Base-by-base conservation (phyloP, 139 green algal genomes). In the Chlamydomonas applanata region DNA sequence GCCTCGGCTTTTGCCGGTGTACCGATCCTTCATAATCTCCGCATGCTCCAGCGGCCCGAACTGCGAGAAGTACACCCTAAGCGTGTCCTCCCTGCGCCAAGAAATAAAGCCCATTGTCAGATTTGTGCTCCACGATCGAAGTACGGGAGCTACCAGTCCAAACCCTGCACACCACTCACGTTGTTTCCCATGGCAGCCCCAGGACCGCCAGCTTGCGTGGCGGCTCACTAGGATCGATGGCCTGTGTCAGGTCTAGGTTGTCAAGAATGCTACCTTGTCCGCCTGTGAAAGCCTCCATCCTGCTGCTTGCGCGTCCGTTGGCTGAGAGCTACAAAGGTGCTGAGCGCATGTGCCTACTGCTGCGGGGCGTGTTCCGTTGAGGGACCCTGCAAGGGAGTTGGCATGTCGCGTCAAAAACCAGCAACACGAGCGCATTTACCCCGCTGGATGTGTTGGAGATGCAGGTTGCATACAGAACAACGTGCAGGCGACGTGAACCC, bases 1-100 rank as follows among this genome's bases (percentile, higher is more conserved):
- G 27, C 81, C 81, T 19, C 81, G 71, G 29, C 46, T 76, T 62
- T 81, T 84, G 33, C 82, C 82, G 13, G 83, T 87, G 70, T 87
- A 87, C 2, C 89, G 71, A 68, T 95, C 90, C 67, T 91, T 90
- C 89, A 96, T 93, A 25, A 96, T 85, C 25, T 95, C 83, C 2
- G 83, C 85, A 34, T 85, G 76, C 22, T 96, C 89, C 45, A 94
- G 71, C 3, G 59, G 44, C 0, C 91, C 89, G 79, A 87, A 94
- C 77, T 91, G 84, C 1, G 77, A 86, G 72, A 96, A 96, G 78
- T 96, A 89, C 40, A 81, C 44, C 46, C 83, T 71, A 71, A 96
- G 80, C 0, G 88, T 90, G 14, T 87, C 86, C 60, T 94, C 88
- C 29, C 77, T 90, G 76, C 59, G 53, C 30, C 1, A 56, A 22